These are phyloP conservation scores for Ceratocystis albifundus DNA, from an alignment of 2,329 filamentous ascomycete genomes.

Conservation along the genomic window DNA sequence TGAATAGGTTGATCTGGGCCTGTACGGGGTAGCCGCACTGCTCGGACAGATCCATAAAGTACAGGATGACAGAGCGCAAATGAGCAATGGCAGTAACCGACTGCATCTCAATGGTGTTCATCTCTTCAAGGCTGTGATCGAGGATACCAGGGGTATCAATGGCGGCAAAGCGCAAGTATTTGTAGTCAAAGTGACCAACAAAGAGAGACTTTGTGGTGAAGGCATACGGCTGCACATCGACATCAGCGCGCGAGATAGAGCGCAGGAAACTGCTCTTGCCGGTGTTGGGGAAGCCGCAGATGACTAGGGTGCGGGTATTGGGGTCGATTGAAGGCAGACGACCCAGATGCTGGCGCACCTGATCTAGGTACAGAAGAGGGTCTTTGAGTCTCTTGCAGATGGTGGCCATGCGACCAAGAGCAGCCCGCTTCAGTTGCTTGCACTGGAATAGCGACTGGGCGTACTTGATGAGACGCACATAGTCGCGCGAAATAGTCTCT, in stretches of 20 bases:
- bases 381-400: conserved; percentile 92
- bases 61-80: conserved; percentile 84
- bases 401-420: conserved; percentile 94
- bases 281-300: conserved; percentile 95
- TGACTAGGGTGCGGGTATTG: conserved; percentile 88
- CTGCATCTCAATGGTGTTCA: conserved; percentile 97
- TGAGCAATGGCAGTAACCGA: conserved; percentile 96
- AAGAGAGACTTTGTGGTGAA: conserved; percentile 98
- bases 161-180: conserved; percentile 51
- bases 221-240: conserved; percentile 83
- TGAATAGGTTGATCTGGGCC: conserved; percentile 87
- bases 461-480: conserved; percentile 83
- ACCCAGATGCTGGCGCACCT: conserved; percentile 82
- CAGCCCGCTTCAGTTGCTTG: conserved; percentile 96
- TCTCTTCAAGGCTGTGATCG: conserved; percentile 94
- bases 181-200: conserved; percentile 96
- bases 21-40: conserved; percentile 90
- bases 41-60: conserved; percentile 97
- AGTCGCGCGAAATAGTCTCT: conserved; percentile 91
- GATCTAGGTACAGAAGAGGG: conserved; percentile 86
- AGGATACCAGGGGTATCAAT: conserved; percentile 98
- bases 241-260: conserved; percentile 85
- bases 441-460: conserved; percentile 95
- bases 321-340: conserved; percentile 98
- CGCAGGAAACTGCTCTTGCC: conserved; percentile 94